Evolutionary conservation across 345 rosid species (phyloP), one percentile per base, ranked within the genome.

Genomic region (Eucalyptus cladocalyx): DNA sequence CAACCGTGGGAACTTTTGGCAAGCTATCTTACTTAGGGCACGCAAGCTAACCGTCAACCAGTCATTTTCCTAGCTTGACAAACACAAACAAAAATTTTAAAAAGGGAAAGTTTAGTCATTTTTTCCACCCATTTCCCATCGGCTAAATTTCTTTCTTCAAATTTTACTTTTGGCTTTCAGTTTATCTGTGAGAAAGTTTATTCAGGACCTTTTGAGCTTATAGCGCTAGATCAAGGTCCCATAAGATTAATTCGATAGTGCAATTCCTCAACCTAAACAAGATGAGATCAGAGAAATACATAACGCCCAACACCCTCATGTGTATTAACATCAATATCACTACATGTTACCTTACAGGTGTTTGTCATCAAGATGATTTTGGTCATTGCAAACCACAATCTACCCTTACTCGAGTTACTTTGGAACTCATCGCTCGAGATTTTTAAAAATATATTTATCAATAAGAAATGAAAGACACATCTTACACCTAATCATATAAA

Each of bases 341-440:
- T 34, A 18, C 14, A 34, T 72, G 43, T 34, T 9, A 6, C 14
- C 26, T 72, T 5, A 72, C 8, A 9, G 2, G 11, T 4, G 4
- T 32, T 16, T 28, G 34, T 7, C 34, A 28, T 15, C 34, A 62
- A 30, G 69, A 62, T 7, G 32, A 62, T 65, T 65, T n/a, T 30
- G 19, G 37, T 30, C 72, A 16, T 15, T 15, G 37, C 72, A 30
- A 30, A 30, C 11, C 83, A 23, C 47, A 11, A 6, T 72, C 23
- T 43, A 19, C 5, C 47, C 2, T 19, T 40, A 14, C 42, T 26
- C 0, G 5, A 9, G 0, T 43, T 40, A 76, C 5, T 76, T 76
- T 11, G 47, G 42, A 37, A 76, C 45, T 7, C 28, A 34, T 76
- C 1, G 1, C 23, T 37, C 2, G 1, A 72, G 43, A 19, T 72